These are phyloP conservation scores for Ochromonas danica DNA, from an alignment of 108 stramenopile genomes.

Conservation along the genomic window DNA sequence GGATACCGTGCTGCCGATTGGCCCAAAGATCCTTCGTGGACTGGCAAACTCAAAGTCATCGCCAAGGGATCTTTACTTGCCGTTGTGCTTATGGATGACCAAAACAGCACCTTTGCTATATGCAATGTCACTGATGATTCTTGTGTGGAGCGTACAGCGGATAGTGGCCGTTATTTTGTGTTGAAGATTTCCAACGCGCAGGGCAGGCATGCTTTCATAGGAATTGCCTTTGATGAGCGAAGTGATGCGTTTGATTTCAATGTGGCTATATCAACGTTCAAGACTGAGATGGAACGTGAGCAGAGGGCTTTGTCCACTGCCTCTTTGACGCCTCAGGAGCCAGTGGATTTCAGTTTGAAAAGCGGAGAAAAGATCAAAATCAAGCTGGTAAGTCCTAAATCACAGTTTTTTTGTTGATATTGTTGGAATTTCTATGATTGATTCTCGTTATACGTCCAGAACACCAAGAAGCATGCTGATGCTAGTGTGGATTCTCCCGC, in stretches of 20 bases:
- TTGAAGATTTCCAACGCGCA: constrained; percentile 68
- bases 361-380: constrained; percentile 84
- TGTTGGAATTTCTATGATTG: no score
- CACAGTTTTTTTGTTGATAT: no score
- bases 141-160: constrained; percentile 81
- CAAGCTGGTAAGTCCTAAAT: constrained; percentile 25
- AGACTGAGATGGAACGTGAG: constrained; percentile 49
- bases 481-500: no score
- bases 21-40: constrained; percentile 44
- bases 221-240: constrained; percentile 92
- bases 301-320: constrained; percentile 39
- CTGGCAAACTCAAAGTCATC: constrained; percentile 80
- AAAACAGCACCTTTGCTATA: constrained; percentile 74
- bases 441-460: no score
- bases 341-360: constrained; percentile 77
- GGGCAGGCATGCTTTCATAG: constrained; percentile 91
- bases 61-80: constrained; percentile 74
- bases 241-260: constrained; percentile 98
- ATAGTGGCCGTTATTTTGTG: constrained; percentile 84
- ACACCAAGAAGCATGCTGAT: no score
- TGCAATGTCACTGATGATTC: constrained; percentile 66
- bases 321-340: constrained; percentile 25
- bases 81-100: constrained; percentile 65
- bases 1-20: not conserved
- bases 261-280: constrained; percentile 80